Conservation (phyloP, 2,329 filamentous ascomycete genomes). For the Ophiosphaerella herpotricha region DNA sequence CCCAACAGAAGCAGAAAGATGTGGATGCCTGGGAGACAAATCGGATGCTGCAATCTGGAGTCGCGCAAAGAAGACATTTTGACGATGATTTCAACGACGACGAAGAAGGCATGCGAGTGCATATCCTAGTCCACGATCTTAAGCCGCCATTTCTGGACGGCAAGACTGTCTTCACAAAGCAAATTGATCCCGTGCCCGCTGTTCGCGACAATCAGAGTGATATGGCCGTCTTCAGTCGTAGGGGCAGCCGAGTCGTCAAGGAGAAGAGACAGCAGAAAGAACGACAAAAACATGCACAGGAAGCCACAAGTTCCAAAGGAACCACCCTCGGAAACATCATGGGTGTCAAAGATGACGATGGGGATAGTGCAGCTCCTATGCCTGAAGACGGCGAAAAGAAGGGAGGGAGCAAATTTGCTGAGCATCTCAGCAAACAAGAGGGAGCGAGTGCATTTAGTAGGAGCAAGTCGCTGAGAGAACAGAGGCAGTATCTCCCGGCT, state of each 20-base stretch:
- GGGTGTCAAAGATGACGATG: conserved; percentile 89
- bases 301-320: conserved; percentile 90
- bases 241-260: conserved; percentile 90
- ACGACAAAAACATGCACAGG: conserved; percentile 89
- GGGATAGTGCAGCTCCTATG: conserved; percentile 80
- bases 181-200: conserved; percentile 90
- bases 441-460: conserved; percentile 88
- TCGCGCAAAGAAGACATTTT: conserved; percentile 85
- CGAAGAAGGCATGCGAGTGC: conserved; percentile 84
- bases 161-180: conserved; percentile 94
- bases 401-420: conserved; percentile 77
- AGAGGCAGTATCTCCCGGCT: conserved; percentile 89
- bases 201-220: conserved; percentile 94
- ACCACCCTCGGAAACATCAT: conserved; percentile 93
- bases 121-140: conserved; percentile 90
- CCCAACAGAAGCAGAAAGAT: conserved; percentile 86
- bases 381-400: conserved; percentile 73
- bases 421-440: conserved; percentile 85
- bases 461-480: conserved; percentile 86
- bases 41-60: conserved; percentile 94
- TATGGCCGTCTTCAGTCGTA: conserved; percentile 97
- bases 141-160: conserved; percentile 94
- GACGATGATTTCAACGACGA: conserved; percentile 85
- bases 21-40: conserved; percentile 99
- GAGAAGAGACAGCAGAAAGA: conserved; percentile 92